Evolutionary conservation across 345 rosid species (phyloP).

Genomic region (Salix caprea): DNA sequence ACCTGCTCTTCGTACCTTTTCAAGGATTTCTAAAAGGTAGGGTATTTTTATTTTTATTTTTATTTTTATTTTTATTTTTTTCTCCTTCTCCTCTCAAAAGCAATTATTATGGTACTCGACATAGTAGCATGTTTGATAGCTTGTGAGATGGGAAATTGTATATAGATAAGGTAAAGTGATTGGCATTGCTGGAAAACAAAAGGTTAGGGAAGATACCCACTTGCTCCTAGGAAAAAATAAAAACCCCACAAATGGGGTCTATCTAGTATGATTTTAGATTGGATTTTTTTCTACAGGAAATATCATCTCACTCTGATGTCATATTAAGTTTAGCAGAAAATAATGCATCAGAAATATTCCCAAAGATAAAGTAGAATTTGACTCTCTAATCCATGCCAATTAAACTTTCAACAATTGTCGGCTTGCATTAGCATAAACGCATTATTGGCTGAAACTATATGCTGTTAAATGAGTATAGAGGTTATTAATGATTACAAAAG

Average conservation of each 20-base stretch:
- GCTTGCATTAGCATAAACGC: slow-evolving; percentile 28
- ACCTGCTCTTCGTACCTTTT: slow-evolving; percentile 7
- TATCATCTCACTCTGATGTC: neutral
- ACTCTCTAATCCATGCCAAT: slow-evolving; percentile 22
- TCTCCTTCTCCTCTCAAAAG: slow-evolving; percentile 10
- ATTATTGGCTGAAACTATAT: slow-evolving; percentile 16
- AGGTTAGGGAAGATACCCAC: slow-evolving; percentile 22
- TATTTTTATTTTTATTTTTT: neutral
- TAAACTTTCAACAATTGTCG: slow-evolving; percentile 21
- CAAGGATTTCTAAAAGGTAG: slow-evolving; percentile 14
- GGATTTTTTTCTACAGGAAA: neutral
- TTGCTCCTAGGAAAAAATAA: slow-evolving; percentile 9
- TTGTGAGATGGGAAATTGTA: slow-evolving; percentile 22
- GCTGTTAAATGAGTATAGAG: neutral
- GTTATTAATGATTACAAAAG: neutral
- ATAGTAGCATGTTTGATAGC: slow-evolving; percentile 25
- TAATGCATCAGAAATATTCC: slow-evolving; percentile 15
- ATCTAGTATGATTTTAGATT: slow-evolving; percentile 10
- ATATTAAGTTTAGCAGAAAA: neutral
- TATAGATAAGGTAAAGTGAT: slow-evolving; percentile 40
- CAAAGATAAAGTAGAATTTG: slow-evolving; percentile 29
- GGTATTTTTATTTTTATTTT: neutral
- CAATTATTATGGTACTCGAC: slow-evolving; percentile 21
- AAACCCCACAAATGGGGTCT: slow-evolving; percentile 12
- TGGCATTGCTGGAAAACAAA: slow-evolving; percentile 22